Evolutionary conservation across 208 protist species (phyloP).

Genomic region (Trypanosoma congolense): DNA sequence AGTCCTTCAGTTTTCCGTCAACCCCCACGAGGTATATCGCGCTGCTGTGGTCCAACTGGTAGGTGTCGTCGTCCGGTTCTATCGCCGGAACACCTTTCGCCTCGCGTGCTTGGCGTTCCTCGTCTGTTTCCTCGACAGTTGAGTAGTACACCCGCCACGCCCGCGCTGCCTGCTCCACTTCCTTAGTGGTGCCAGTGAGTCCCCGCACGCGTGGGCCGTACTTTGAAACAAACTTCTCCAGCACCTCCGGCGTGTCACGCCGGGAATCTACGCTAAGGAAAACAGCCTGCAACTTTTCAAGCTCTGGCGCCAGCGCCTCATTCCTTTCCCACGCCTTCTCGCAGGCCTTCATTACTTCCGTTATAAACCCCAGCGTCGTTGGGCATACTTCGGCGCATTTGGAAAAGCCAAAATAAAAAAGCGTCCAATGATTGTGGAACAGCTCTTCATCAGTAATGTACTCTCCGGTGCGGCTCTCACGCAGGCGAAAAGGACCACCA

Average conservation of each 20-base stretch:
- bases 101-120: slow-evolving; percentile 51
- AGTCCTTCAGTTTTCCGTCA: slow-evolving; percentile 86
- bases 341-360: slow-evolving; percentile 49
- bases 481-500: slow-evolving; percentile 62
- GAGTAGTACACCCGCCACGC: slow-evolving; percentile 84
- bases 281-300: slow-evolving; percentile 49
- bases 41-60: slow-evolving; percentile 86
- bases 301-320: slow-evolving; percentile 22
- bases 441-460: slow-evolving; percentile 62
- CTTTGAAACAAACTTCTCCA: slow-evolving; percentile 59
- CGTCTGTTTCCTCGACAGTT: slow-evolving; percentile 75
- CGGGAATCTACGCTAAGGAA: slow-evolving; percentile 82
- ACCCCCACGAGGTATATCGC: slow-evolving; percentile 80
- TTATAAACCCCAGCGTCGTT: slow-evolving; percentile 63
- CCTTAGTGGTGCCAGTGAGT: slow-evolving; percentile 43
- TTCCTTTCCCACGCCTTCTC: slow-evolving; percentile 32
- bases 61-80: slow-evolving; percentile 60
- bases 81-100: slow-evolving; percentile 51
- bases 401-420: slow-evolving; percentile 86
- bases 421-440: slow-evolving; percentile 71
- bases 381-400: slow-evolving; percentile 85
- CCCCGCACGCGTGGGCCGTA: slow-evolving; percentile 60
- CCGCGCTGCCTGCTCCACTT: slow-evolving; percentile 49
- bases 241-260: slow-evolving; percentile 58
- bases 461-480: slow-evolving; percentile 54